A percentile compares a stretch with the other conserved stretches of the same genome.
phyloP scores from a whole-genome alignment of 2,329 filamentous ascomycete species.

The Ceratocystis destructans region DNA sequence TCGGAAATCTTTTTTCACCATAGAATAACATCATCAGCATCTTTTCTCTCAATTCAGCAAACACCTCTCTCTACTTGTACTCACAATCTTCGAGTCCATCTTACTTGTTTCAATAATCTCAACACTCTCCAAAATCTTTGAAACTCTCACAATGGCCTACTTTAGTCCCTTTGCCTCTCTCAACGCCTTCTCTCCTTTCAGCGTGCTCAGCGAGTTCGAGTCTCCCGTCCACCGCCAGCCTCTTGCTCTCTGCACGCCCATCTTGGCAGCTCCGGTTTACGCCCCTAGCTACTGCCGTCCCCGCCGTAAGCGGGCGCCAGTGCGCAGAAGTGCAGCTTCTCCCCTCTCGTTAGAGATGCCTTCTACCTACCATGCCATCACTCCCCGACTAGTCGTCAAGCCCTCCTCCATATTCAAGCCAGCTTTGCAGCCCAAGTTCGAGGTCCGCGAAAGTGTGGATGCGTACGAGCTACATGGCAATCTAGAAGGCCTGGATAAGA shows the following conservation, averaged over 20 bases:
- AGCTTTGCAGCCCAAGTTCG: constrained; percentile 33
- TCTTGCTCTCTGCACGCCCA: background rate
- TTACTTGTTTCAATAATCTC: background rate
- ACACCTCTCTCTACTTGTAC: background rate
- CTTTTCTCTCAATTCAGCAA: background rate
- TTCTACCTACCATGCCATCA: background rate
- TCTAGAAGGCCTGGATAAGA: constrained; percentile 52
- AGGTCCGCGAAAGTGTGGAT: constrained; percentile 49
- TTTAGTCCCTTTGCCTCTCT: constrained; percentile 6
- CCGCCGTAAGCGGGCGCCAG: background rate
- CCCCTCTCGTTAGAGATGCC: background rate
- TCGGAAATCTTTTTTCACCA: background rate
- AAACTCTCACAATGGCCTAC: constrained; percentile 1
- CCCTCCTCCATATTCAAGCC: background rate
- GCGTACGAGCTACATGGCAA: constrained; percentile 57
- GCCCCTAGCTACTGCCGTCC: background rate
- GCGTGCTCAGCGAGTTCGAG: background rate
- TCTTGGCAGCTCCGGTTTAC: background rate
- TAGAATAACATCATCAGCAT: background rate
- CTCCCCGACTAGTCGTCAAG: background rate
- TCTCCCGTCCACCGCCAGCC: background rate
- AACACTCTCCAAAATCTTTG: background rate
- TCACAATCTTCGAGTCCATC: background rate
- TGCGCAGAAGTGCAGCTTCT: background rate
- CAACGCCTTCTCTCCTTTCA: background rate